These are phyloP conservation scores for Penicillium cosmopolitanum DNA, from an alignment of 495 filamentous ascomycete species.

Conservation along the genomic window DNA sequence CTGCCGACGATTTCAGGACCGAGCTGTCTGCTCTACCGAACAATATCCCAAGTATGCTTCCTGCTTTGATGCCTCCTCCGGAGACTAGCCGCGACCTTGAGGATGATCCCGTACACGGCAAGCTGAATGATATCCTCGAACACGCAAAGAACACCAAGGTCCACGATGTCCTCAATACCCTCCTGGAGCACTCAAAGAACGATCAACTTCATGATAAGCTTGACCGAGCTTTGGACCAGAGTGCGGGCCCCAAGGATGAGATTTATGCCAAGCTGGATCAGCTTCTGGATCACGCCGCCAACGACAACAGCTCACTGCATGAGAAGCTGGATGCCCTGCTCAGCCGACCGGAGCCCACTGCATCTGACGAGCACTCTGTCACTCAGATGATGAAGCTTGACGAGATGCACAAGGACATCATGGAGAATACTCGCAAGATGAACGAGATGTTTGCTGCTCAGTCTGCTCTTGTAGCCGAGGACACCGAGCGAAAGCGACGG, in stretches of 20 bases:
- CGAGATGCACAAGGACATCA: slow-evolving; percentile 86
- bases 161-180: slow-evolving; percentile 79
- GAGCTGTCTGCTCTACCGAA: slow-evolving; percentile 57
- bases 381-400: slow-evolving; percentile 77
- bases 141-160: slow-evolving; percentile 59
- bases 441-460: slow-evolving; percentile 83
- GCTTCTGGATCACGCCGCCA: slow-evolving; percentile 65
- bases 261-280: slow-evolving; percentile 49
- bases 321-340: slow-evolving; percentile 59
- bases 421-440: slow-evolving; percentile 81
- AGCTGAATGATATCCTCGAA: slow-evolving; percentile 81
- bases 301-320: slow-evolving; percentile 69
- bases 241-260: slow-evolving; percentile 53
- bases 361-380: slow-evolving; percentile 45
- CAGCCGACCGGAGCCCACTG: slow-evolving; percentile 29
- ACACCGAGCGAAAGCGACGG: slow-evolving; percentile 76
- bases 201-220: slow-evolving; percentile 48
- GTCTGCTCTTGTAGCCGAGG: slow-evolving; percentile 74
- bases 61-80: slow-evolving; percentile 47
- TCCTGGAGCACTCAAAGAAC: slow-evolving; percentile 64
- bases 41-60: slow-evolving; percentile 51
- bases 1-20: slow-evolving; percentile 53
- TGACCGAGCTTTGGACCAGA: slow-evolving; percentile 64
- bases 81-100: slow-evolving; percentile 61
- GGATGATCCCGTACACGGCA: slow-evolving; percentile 73